Evolutionary conservation across 139 green algal species (phyloP).

Genomic region (Volvox africanus): DNA sequence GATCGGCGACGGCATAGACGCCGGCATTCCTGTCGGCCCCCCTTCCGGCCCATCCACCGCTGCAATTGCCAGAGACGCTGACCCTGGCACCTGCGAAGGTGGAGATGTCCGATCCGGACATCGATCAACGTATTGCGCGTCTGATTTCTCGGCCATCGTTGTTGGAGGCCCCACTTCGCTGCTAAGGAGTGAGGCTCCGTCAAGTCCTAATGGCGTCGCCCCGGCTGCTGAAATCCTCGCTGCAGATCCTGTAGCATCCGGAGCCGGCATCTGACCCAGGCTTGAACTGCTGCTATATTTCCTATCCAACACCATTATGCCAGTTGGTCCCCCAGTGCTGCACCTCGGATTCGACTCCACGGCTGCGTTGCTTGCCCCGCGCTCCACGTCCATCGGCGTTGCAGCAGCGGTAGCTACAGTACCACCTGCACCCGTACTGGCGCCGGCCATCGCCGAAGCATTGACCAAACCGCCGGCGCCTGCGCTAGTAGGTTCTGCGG

Average conservation of each 20-base stretch:
- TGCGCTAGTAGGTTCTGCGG: background rate
- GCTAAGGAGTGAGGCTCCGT: background rate
- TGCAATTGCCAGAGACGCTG: background rate
- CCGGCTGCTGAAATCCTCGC: background rate
- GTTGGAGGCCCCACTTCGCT: background rate
- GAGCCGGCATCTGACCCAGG: background rate
- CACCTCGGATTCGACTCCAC: background rate
- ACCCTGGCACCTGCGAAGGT: too few species aligned
- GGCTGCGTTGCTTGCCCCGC: background rate
- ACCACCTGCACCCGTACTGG: background rate
- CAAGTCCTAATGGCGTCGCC: background rate
- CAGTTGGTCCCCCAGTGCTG: background rate
- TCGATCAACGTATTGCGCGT: too few species aligned
- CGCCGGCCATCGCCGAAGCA: background rate
- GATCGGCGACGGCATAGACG: too few species aligned
- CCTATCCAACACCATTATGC: background rate
- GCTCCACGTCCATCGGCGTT: background rate
- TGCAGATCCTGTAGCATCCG: background rate
- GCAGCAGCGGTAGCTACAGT: background rate
- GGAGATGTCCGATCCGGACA: too few species aligned
- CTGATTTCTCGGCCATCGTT: too few species aligned
- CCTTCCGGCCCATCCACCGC: background rate
- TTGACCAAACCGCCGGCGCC: background rate
- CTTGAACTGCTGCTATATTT: conserved; percentile 2
- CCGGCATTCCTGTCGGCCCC: background rate